A percentile compares a stretch with the other conserved stretches of the same genome.
phyloP scores from a whole-genome alignment of 768 basidiomycete genomes.

The Lactarius deliciosus region DNA sequence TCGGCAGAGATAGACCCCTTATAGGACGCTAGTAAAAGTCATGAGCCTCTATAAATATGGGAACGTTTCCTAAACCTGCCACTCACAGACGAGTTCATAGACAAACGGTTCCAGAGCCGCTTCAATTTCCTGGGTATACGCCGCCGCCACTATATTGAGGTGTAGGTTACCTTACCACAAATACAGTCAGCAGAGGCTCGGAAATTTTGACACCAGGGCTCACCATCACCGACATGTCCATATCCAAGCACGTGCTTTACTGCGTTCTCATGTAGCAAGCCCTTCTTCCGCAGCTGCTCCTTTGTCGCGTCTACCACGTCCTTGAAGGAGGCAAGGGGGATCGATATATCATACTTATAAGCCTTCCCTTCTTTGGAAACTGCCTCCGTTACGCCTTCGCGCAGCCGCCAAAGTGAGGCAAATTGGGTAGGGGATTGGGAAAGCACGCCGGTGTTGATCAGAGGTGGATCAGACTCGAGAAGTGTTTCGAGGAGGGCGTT shows the following conservation, averaged over 20 bases:
- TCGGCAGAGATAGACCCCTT: slow-evolving; percentile 95
- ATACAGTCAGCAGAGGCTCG: slow-evolving; percentile 11
- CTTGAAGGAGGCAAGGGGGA: slow-evolving; percentile 86
- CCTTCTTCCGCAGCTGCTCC: slow-evolving; percentile 66
- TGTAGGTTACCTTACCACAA: slow-evolving; percentile 77
- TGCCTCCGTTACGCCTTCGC: slow-evolving; percentile 91
- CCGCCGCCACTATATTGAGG: slow-evolving; percentile 82
- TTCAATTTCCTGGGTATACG: slow-evolving; percentile 82
- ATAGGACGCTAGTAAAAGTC: slow-evolving; percentile 54
- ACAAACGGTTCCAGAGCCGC: slow-evolving; percentile 91
- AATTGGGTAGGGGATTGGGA: slow-evolving; percentile 91
- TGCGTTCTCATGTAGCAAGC: slow-evolving; percentile 65
- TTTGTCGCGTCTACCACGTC: slow-evolving; percentile 79
- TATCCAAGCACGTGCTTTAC: slow-evolving; percentile 90
- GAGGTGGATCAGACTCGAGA: slow-evolving; percentile 65
- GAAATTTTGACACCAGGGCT: slow-evolving; percentile 34
- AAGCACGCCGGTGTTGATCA: slow-evolving; percentile 88
- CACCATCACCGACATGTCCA: slow-evolving; percentile 96
- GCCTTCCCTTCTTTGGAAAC: slow-evolving; percentile 90
- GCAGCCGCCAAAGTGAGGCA: slow-evolving; percentile 83
- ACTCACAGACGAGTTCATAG: slow-evolving; percentile 84
- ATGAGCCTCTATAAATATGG: slow-evolving; percentile 14
- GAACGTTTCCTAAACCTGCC: neutral
- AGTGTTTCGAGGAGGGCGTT: slow-evolving; percentile 73
- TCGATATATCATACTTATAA: slow-evolving; percentile 96